A percentile compares a stretch with the other conserved stretches of the same genome.
These are phyloP conservation scores for Magnusiomyces tetraspermus DNA, from an alignment of 1,139 yeast species.

Conservation along the genomic window DNA sequence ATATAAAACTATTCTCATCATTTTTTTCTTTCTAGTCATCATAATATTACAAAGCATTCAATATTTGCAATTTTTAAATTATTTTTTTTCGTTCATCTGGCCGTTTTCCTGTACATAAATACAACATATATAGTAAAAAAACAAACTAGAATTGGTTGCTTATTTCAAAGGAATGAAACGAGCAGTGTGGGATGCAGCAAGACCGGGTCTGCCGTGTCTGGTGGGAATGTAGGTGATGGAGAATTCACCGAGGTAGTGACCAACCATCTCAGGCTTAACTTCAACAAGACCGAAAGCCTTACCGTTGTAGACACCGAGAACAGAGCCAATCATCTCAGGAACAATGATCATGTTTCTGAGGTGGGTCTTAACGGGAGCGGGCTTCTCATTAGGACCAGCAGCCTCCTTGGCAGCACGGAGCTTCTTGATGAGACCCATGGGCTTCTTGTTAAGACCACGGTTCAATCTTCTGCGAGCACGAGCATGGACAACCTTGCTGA, in stretches of 20 bases:
- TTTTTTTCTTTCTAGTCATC: no score
- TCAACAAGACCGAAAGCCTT: slow-evolving; percentile 99
- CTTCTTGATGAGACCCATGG: slow-evolving; percentile 95
- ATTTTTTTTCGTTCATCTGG: neutral
- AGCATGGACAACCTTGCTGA: slow-evolving; percentile 93
- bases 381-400: slow-evolving; percentile 91
- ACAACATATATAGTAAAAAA: slow-evolving; percentile 6
- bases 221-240: slow-evolving; percentile 99
- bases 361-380: slow-evolving; percentile 97
- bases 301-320: slow-evolving; percentile 99
- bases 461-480: slow-evolving; percentile 99
- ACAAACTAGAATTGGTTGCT: slow-evolving; percentile 13
- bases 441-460: slow-evolving; percentile 93
- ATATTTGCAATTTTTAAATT: no score
- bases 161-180: slow-evolving; percentile 36
- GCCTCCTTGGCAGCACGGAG: slow-evolving; percentile 96
- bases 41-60: no score
- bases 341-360: slow-evolving; percentile 98
- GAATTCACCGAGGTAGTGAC: slow-evolving; percentile 99
- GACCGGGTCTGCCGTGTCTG: slow-evolving; percentile 99
- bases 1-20: no score
- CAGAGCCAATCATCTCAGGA: slow-evolving; percentile 99
- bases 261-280: slow-evolving; percentile 99
- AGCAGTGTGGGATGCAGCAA: slow-evolving; percentile 67
- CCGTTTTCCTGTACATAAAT: slow-evolving; percentile 1